Evolutionary conservation across 2,329 filamentous ascomycete species (phyloP), one percentile per base, ranked within the genome.

Genomic region (Metarhizium robertsii): DNA sequence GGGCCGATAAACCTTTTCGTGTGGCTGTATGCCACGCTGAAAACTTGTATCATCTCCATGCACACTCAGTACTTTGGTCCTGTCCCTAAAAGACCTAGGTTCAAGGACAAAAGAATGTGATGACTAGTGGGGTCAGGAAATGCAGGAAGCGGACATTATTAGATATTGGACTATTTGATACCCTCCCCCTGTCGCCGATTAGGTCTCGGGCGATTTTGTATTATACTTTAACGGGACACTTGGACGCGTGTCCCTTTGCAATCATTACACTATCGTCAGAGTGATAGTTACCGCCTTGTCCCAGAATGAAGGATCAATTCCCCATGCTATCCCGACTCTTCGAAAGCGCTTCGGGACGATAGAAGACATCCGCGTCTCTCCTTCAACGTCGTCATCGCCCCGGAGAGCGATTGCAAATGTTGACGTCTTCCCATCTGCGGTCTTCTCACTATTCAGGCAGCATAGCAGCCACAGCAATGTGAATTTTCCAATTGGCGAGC

Each of bases 1-100:
- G 61, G 61, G 2, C 57, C 60, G 7, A 40, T 61, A 10, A 62
- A 52, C 38, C 45, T 57, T 4, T 6, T 55, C 8, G 49, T 53
- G 32, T 60, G 53, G 50, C 29, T 59, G 1, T 59, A 57, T 32
- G 50, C 32, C 1, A 36, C 43, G 2, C 16, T 52, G 14, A 30
- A 36, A n/a, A 13, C 36, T 13, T 20, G 53, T 2, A 20, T 50
- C 6, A 6, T 13, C 25, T 30, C 45, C 43, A 25, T 18, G n/a
- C 18, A 18, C 18, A 46, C 43, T 6, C 6, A 2, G 43, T 25
- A 25, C 20, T 25, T 46, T 11, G 13, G 18, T 45, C 18, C 42
- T 20, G n/a, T 14, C 13, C 13, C 38, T 13, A 1, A 40, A n/a
- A 16, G 11, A 40, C 38, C 11, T 16, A 13, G 13, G 13, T n/a